These are phyloP conservation scores for Fibroporia radiculosa DNA, from an alignment of 768 basidiomycete species.

Conservation along the genomic window DNA sequence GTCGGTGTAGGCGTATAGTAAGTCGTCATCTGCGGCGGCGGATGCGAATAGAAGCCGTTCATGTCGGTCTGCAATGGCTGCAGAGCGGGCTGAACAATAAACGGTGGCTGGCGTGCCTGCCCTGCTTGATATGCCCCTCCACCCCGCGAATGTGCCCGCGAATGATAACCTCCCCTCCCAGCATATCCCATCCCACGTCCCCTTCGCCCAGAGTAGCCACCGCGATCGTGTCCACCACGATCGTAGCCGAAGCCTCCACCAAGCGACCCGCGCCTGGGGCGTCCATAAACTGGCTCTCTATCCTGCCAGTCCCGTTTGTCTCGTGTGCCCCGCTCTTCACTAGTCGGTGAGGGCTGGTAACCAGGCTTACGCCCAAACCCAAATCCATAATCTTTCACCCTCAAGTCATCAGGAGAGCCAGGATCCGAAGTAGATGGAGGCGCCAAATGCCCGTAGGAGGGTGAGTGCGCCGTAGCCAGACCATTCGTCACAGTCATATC, in stretches of 20 bases:
- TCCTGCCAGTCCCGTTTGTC: constrained; percentile 19
- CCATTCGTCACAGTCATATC: constrained; percentile 4
- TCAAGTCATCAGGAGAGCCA: constrained; percentile 29
- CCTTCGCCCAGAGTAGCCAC: constrained; percentile 30
- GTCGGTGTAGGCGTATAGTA: constrained; percentile 17
- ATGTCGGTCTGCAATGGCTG: constrained; percentile 17
- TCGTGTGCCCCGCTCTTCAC: constrained; percentile 25
- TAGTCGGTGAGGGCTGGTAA: constrained; percentile 25
- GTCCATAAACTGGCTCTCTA: constrained; percentile 14
- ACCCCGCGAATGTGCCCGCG: constrained; percentile 9
- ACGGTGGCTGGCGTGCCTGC: constrained; percentile 11
- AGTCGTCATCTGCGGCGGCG: constrained; percentile 14
- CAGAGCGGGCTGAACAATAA: constrained; percentile 16
- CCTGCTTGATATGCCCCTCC: constrained; percentile 9
- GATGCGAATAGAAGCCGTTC: constrained; percentile 15
- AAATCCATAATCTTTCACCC: constrained; percentile 56
- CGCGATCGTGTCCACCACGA: constrained; percentile 31
- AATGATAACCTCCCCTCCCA: constrained; percentile 22
- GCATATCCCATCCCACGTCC: constrained; percentile 23
- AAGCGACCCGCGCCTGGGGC: constrained; percentile 28
- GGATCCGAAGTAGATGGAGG: constrained; percentile 7
- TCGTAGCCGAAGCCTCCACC: constrained; percentile 24
- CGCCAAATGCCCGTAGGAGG: constrained; percentile 4
- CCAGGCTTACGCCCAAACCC: constrained; percentile 48
- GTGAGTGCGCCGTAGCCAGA: constrained; percentile 5